Base-by-base conservation (phyloP, 2,329 filamentous ascomycete genomes). In the Dactylellina cionopaga region DNA sequence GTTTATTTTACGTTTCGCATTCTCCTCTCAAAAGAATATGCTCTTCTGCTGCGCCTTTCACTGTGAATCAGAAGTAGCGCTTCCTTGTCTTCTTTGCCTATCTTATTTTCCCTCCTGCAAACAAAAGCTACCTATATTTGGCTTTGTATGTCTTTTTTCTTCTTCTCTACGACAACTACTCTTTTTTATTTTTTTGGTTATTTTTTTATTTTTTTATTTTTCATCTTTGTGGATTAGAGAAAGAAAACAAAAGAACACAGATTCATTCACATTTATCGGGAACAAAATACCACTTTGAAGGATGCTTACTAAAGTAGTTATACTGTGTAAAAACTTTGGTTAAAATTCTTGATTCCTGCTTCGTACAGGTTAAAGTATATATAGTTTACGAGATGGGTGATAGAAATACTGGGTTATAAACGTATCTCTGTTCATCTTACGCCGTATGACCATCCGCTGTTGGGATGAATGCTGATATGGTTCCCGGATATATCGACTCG, bases 211-310 rank as follows among this genome's bases (percentile, higher is more conserved):
- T 33, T 62, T 44, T 47, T 37, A 6, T 39, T 62, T 49, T 39
- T 46, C 49, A 4, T 19, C 46, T 43, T 52, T 33, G 15, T 63
- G 58, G 52, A 63, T 24, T 63, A 54, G 58, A 63, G 58, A n/a
- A n/a, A 49, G 24, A 54, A 52, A 41, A 63, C 17, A 63, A 63
- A 63, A 54, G 35, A 63, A 63, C 35, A 51, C 25, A 15, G 46
- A 17, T 22, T 51, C 7, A 33, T 33, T 35, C 17, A 2, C 6
- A 24, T 19, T 35, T 51, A n/a, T n/a, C n/a, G n/a, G n/a, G n/a
- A n/a, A n/a, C n/a, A n/a, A n/a, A n/a, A n/a, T n/a, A n/a, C n/a
- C n/a, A n/a, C n/a, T n/a, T n/a, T n/a, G n/a, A n/a, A n/a, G n/a
- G n/a, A n/a, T n/a, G n/a, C n/a, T n/a, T n/a, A n/a, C n/a, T n/a